Percentiles rank a stretch among this genome's conserved stretches.
Conservation (phyloP, 306 rosid genomes). For the Glycine latifolia region DNA sequence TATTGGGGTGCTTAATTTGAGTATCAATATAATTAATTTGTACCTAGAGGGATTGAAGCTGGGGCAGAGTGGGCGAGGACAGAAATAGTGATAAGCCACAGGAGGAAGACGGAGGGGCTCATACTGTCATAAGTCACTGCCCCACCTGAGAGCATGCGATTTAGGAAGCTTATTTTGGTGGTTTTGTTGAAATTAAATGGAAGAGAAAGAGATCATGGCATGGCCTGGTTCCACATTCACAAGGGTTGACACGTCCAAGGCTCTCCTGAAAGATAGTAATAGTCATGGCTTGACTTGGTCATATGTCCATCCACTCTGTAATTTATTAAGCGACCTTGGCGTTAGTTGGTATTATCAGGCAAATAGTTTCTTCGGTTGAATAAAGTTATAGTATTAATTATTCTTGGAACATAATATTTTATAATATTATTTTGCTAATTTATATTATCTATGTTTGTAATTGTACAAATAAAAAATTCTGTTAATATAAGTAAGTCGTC, state of each 20-base stretch:
- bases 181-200: constrained; percentile 37
- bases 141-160: constrained; percentile 51
- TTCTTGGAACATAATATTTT: too few relatives aligned
- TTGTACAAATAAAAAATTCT: too few relatives aligned
- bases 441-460: too few relatives aligned
- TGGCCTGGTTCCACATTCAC: constrained; percentile 30
- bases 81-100: constrained; percentile 63
- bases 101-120: constrained; percentile 70
- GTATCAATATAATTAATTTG: background rate
- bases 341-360: background rate
- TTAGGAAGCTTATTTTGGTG: constrained; percentile 28
- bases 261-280: constrained; percentile 55
- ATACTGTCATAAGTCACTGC: constrained; percentile 57
- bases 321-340: background rate
- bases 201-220: constrained; percentile 44
- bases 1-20: background rate
- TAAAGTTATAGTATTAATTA: too few relatives aligned
- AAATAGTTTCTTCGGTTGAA: too few relatives aligned
- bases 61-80: constrained; percentile 46
- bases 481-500: too few relatives aligned
- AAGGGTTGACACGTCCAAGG: constrained; percentile 50
- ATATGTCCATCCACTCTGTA: background rate
- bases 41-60: constrained; percentile 61
- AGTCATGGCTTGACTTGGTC: constrained; percentile 57
- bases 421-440: too few relatives aligned